Evolutionary conservation across 352 stramenopile genomes (phyloP), one percentile per base, ranked within the genome.

Genomic region (Phytophthora ohioensis): DNA sequence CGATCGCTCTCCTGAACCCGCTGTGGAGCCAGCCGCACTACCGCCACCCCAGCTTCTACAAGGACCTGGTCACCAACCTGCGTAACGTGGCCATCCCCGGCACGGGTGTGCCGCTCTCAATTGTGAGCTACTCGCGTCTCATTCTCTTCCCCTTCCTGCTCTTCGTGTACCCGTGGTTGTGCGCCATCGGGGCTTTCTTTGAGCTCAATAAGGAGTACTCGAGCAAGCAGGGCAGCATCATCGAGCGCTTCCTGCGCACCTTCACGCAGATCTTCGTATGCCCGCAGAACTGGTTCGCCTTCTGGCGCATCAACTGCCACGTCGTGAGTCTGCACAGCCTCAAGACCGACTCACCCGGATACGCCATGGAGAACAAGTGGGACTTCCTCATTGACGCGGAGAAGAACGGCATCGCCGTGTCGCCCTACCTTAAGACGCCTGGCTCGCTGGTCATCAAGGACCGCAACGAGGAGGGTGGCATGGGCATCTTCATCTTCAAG

Each of bases 361-460:
- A 99, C 79, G 69, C 88, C 53, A 98, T 98, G 93, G 97, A 99
- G 80, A 98, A 99, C 84, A 99, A 99, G 82, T 99, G 97, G 97
- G 98, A 97, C 57, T 99, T 99, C 73, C 76, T 99, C 3, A 75
- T 97, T 36, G 85, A 98, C 67, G 89, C 93, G n/a, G 82, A 94
- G 38, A 94, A 97, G 67, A 71, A 90, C 41, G 85, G 81, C 42
- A 97, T 99, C 32, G 95, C 97, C 5, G 87, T 99, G 38, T 97
- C 93, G 39, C 97, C 97, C 8, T 98, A 97, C 80, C 79, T 99
- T 41, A 93, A 97, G 63, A 76, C 86, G 12, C 87, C 89, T 5
- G 90, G 86, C 17, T 92, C 85, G 53, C 88, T 99, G 38, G 97
- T 99, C 6, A 87, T 99, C 57, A 99, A 99, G 78, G 95, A 99